Base-by-base conservation (phyloP, 1,139 yeast species). In the Debaryomycetaceae sp. region DNA sequence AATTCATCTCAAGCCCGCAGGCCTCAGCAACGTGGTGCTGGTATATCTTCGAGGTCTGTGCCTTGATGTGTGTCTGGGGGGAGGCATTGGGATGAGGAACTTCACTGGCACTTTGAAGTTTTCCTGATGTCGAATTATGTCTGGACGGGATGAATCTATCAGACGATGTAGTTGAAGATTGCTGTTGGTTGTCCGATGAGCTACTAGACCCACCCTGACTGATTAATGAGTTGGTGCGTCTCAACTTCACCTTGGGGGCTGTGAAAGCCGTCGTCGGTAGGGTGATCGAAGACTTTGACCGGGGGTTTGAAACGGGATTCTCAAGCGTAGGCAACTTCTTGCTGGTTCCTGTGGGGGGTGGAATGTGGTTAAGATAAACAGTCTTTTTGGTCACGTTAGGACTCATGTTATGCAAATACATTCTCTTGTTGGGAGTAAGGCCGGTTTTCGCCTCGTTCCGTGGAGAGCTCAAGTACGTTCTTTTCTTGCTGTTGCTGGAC, bases 1-100 rank as follows among this genome's bases (percentile, higher is more conserved):
- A 86, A 53, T 89, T 86, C 60, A 89, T 80, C 45, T 87, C 87
- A 44, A 91, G 74, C 0, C 98, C 98, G 62, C 97, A 90, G 0
- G 97, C 97, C 62, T 87, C 88, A 0, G 98, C 98, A 7, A 91
- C 96, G 41, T 89, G 85, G 55, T 84, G 82, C 62, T 87, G 87
- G 62, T 89, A 89, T 5, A 84, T 82, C 52, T 80, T 75, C 36
- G 83, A 76, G 1, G 87, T 81, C 60, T 84, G 90, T 1, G 86
- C 85, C 56, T 80, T 80, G 37, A 86, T 79, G 62, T 85, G 78
- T 6, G 76, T 71, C 51, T 71, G 72, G 8, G 80, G 79, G 38
- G 77, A 72, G 31, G 78, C 78, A 56, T 72, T 72, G 5, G 78
- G 78, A 45, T 63, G 74, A 8, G 78, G 78, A 34, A 52, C 55